A percentile compares a stretch with the other conserved stretches of the same genome.
These are phyloP conservation scores for Chondrostereum purpureum DNA, from an alignment of 1,284 basidiomycete species.

Conservation along the genomic window DNA sequence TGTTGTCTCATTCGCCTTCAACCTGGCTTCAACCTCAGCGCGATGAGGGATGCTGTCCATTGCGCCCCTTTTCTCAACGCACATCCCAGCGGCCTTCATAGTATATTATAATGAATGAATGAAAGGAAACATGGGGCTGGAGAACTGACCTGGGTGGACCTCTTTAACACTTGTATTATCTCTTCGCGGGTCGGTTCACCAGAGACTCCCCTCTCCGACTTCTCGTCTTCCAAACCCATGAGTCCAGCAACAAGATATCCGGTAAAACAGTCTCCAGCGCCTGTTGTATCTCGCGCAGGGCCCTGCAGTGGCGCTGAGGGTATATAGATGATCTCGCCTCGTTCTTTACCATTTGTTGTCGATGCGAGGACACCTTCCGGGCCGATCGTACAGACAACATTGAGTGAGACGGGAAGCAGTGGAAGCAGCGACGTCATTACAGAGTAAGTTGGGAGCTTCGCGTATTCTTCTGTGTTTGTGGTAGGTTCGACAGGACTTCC, in stretches of 20 bases:
- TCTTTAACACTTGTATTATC: constrained; percentile 27
- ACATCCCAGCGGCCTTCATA: constrained; percentile 47
- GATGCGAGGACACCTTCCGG: constrained; percentile 39
- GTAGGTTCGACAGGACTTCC: constrained; percentile 7
- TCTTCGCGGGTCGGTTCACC: constrained; percentile 25
- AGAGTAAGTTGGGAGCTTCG: constrained; percentile 9
- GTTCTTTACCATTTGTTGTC: constrained; percentile 21
- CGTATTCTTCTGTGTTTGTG: constrained; percentile 7
- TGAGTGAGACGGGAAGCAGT: constrained; percentile 25
- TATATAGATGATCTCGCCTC: constrained; percentile 27
- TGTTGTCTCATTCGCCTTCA: too few relatives aligned
- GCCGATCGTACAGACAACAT: constrained; percentile 51
- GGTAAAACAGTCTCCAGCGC: constrained; percentile 55
- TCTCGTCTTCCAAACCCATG: constrained; percentile 31
- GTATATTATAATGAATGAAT: constrained; percentile 1
- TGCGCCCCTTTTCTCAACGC: constrained; percentile 47
- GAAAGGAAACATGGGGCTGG: background rate
- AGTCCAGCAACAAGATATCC: constrained; percentile 50
- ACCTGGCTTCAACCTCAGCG: constrained; percentile 26
- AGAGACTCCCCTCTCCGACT: background rate
- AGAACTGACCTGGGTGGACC: constrained; percentile 33
- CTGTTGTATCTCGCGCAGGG: constrained; percentile 44
- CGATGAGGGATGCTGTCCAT: constrained; percentile 47
- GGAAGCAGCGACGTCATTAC: constrained; percentile 10
- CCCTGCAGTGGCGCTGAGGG: constrained; percentile 39